Base-by-base conservation (phyloP, 768 basidiomycete species). In the Xerocomus potaroensis region DNA sequence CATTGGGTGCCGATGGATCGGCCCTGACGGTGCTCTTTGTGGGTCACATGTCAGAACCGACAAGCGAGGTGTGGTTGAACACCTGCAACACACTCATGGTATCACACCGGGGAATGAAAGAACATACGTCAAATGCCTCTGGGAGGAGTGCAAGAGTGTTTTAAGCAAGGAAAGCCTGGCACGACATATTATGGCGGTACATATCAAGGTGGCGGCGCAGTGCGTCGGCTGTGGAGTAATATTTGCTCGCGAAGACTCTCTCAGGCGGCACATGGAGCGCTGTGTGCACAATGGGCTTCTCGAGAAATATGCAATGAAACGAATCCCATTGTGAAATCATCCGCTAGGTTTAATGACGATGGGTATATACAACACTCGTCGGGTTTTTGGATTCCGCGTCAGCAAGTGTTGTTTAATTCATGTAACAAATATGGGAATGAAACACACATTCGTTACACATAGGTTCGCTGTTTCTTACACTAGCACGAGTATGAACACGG, bases 401-500 rank as follows among this genome's bases (percentile, higher is more conserved):
- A n/a, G n/a, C n/a, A n/a, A n/a, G n/a, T n/a, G n/a, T n/a, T n/a
- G n/a, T n/a, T n/a, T n/a, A n/a, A n/a, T n/a, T n/a, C n/a, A n/a
- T n/a, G n/a, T n/a, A n/a, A n/a, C n/a, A n/a, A n/a, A 11, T 21
- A 29, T 24, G 22, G 15, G 21, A 21, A 22, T 23, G 8, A 24
- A 45, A 22, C 27, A 39, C 3, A 36, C 21, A 16, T 19, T n/a
- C n/a, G n/a, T n/a, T n/a, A n/a, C n/a, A 18, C 0, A 16, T 45
- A 84, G 83, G 14, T 83, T 77, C 53, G 76, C 78, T 0, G 75
- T 80, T 7, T 73, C 68, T 48, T 85, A 78, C 58, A 85, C 83
- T 1, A 81, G 83, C 6, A 82, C 79, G 4, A 71, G 71, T 16
- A 81, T 83, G 77, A 87, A 87, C 55, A 77, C 81, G 5, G 84